Percentiles rank a stretch among this genome's conserved stretches.
These are phyloP conservation scores for Daedaleopsis nitida DNA, from an alignment of 768 basidiomycete species.

Conservation along the genomic window DNA sequence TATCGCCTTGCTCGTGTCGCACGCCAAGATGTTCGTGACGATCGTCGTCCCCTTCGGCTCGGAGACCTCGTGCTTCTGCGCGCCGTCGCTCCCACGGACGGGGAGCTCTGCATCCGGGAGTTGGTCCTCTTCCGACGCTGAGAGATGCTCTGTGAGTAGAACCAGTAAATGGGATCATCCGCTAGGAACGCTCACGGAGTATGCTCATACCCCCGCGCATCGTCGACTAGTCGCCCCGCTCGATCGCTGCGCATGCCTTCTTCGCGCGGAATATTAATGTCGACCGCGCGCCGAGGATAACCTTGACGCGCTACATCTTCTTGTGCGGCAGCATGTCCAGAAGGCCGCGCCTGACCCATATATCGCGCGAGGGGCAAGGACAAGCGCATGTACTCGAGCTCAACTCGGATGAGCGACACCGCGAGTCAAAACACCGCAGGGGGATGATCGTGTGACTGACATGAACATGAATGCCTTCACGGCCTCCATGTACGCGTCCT, in stretches of 20 bases:
- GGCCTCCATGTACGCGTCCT: slow-evolving; percentile 10
- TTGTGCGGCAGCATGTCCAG: slow-evolving; percentile 42
- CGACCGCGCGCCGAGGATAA: slow-evolving; percentile 44
- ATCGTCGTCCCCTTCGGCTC: slow-evolving; percentile 32
- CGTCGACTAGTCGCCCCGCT: slow-evolving; percentile 28
- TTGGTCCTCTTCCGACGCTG: slow-evolving; percentile 7
- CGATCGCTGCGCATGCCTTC: slow-evolving; percentile 33
- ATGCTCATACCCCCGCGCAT: slow-evolving; percentile 40
- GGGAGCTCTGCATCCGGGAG: slow-evolving; percentile 35
- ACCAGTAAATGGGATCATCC: too few species aligned
- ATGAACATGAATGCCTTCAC: slow-evolving; percentile 34
- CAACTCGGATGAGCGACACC: slow-evolving; percentile 7
- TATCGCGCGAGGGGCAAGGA: slow-evolving; percentile 40
- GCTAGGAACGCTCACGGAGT: slow-evolving; percentile 33
- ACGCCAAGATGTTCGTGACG: slow-evolving; percentile 28
- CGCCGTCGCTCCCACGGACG: slow-evolving; percentile 32
- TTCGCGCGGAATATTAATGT: slow-evolving; percentile 41
- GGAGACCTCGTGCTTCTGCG: slow-evolving; percentile 25
- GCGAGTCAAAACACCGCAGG: too few species aligned
- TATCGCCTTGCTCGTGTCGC: slow-evolving; percentile 37
- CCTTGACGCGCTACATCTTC: slow-evolving; percentile 43
- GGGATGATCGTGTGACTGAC: too few species aligned
- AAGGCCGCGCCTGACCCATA: slow-evolving; percentile 44
- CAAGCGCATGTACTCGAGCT: background rate
- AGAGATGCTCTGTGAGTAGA: too few species aligned